Evolutionary conservation across 768 basidiomycete genomes (phyloP).

Genomic region (Solioccasus polychromus): DNA sequence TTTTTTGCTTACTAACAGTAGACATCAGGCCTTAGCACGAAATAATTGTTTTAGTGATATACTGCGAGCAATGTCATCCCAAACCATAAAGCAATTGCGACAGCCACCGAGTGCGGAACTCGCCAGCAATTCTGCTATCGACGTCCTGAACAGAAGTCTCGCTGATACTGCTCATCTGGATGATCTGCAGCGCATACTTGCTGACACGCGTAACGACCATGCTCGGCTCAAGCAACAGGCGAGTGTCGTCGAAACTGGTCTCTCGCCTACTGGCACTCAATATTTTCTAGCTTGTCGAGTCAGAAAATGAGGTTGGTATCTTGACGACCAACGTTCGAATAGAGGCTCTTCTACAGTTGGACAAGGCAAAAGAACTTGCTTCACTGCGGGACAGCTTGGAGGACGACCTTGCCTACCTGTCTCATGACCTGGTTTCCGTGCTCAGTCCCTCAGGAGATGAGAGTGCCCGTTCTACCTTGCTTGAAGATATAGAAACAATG

Average conservation of each 20-base stretch:
- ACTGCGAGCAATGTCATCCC: constrained; percentile 43
- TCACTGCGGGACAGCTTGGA: constrained; percentile 72
- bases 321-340: constrained; percentile 49
- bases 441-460: constrained; percentile 42
- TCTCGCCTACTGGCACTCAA: constrained; percentile 9
- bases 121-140: constrained; percentile 34
- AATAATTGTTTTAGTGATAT: too few relatives aligned
- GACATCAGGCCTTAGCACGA: too few relatives aligned
- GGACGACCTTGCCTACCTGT: constrained; percentile 73
- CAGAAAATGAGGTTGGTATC: constrained; percentile 44
- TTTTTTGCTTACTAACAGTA: too few relatives aligned
- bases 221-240: constrained; percentile 45
- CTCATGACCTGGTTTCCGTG: constrained; percentile 60
- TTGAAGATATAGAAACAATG: constrained; percentile 79
- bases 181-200: constrained; percentile 42
- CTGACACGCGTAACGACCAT: constrained; percentile 38
- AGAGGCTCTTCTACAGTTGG: constrained; percentile 47
- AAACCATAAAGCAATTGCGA: constrained; percentile 47
- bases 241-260: constrained; percentile 29
- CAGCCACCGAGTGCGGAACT: constrained; percentile 45
- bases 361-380: constrained; percentile 69
- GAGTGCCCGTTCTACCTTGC: constrained; percentile 56
- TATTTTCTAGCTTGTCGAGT: constrained; percentile 56
- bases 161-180: constrained; percentile 50
- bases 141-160: constrained; percentile 45